Evolutionary conservation across 148 eudicot species (phyloP), one percentile per base, ranked within the genome.

Genomic region (Pharnaceum exiguum): DNA sequence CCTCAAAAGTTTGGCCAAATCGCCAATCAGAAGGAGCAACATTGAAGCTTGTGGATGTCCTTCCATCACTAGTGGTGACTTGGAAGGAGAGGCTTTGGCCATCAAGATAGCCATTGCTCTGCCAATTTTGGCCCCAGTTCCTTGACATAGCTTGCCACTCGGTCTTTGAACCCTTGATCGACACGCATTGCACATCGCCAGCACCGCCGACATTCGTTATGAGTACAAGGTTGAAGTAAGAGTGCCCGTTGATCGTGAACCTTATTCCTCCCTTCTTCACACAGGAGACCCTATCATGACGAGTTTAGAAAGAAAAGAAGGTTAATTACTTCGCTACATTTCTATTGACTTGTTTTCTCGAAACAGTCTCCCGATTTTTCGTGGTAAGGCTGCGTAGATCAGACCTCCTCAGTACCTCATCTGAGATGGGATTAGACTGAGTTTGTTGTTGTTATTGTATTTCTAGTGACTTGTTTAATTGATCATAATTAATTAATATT

Each of bases 121-220:
- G 86, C 86, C 86, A 81, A 25, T 81, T 81, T 21, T 81, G 86
- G n/a, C 86, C 86, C 86, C 86, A 81, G 55, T 81, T 81, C 9
- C 86, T 61, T 6, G 82, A 77, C 86, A 81, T 64, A 5, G 75
- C 29, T 60, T 77, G 82, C 86, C 86, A 81, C 16, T 80, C 82
- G 0, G 79, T 70, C 24, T 22, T 75, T 0, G 86, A 77, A 19
- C 86, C 86, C 60, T 77, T 81, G 24, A 81, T 65, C 28, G 77
- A 75, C 8, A 81, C 86, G 1, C 82, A 52, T 7, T 72, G 80
- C 29, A 81, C 80, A 7, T 81, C 86, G 17, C 86, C 86, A 2
- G 80, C 82, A 0, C 86, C 82, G 15, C 66, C 86, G 10, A 81
- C 82, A 25, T 81, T 81, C 27, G 73, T 77, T 21, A 81, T 52